Conservation (phyloP, 495 filamentous ascomycete genomes). For the Rostrohypoxylon terebratum region DNA sequence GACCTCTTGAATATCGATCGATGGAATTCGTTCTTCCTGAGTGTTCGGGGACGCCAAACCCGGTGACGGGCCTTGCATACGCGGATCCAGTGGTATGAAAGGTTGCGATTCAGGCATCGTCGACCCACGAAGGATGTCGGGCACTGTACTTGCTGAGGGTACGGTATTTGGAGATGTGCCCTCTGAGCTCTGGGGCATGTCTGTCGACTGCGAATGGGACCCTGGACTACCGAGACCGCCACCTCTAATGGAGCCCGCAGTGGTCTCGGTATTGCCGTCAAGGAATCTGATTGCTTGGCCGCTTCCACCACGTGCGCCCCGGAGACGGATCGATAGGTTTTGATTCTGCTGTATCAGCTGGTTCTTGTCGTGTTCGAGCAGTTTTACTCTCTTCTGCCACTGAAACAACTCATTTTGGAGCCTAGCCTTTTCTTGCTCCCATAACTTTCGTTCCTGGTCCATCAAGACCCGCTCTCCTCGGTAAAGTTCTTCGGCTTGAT, state of each 20-base stretch:
- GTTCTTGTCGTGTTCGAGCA: slow-evolving; percentile 38
- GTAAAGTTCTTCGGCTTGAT: slow-evolving; percentile 59
- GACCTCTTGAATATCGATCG: slow-evolving; percentile 59
- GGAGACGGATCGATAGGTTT: slow-evolving; percentile 13
- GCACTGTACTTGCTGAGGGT: slow-evolving; percentile 14
- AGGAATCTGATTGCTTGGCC: not conserved
- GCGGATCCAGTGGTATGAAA: slow-evolving; percentile 49
- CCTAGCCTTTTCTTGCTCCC: slow-evolving; percentile 52
- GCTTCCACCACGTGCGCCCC: not conserved
- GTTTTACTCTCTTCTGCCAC: slow-evolving; percentile 46
- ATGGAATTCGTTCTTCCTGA: slow-evolving; percentile 46
- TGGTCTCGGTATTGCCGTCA: slow-evolving; percentile 29
- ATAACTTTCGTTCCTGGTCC: slow-evolving; percentile 57
- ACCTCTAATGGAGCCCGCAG: slow-evolving; percentile 38
- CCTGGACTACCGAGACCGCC: slow-evolving; percentile 42
- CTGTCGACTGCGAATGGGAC: slow-evolving; percentile 24
- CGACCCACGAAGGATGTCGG: slow-evolving; percentile 11
- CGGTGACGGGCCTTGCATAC: slow-evolving; percentile 45
- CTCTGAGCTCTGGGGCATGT: slow-evolving; percentile 28
- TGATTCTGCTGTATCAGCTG: slow-evolving; percentile 9
- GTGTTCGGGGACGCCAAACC: slow-evolving; percentile 27
- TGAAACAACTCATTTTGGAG: slow-evolving; percentile 47
- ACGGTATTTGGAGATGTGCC: slow-evolving; percentile 27
- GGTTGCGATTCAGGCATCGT: slow-evolving; percentile 50
- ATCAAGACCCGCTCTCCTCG: slow-evolving; percentile 59